A percentile compares a stretch with the other conserved stretches of the same genome.
Evolutionary conservation across 2,329 filamentous ascomycete genomes (phyloP).

Genomic region (Alternaria postmessia): DNA sequence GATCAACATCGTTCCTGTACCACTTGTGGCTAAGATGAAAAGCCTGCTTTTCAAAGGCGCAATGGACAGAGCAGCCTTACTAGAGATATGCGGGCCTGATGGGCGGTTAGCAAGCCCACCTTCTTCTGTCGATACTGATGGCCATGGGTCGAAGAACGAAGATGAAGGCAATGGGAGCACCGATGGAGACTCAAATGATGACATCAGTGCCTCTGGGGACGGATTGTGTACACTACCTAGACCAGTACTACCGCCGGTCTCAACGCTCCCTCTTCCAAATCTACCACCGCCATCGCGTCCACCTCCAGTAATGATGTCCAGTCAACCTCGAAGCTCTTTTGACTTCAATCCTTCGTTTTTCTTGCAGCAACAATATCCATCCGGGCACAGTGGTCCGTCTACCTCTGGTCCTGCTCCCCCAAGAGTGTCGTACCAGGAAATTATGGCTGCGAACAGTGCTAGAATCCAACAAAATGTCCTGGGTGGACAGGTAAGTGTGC

Average conservation of each 20-base stretch:
- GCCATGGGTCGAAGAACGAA: neutral
- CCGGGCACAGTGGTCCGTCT: neutral
- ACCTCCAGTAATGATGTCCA: neutral
- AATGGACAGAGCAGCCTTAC: conserved; percentile 4
- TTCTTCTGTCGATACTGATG: neutral
- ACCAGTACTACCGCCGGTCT: neutral
- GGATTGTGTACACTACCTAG: neutral
- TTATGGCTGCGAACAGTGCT: conserved; percentile 3
- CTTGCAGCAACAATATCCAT: neutral
- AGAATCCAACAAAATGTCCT: neutral
- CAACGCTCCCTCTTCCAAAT: conserved; percentile 1
- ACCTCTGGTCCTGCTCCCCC: neutral
- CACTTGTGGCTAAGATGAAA: conserved; percentile 30
- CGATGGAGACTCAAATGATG: conserved; percentile 9
- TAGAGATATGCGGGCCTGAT: neutral
- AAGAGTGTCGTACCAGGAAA: conserved; percentile 1
- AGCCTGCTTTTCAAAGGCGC: conserved; percentile 30
- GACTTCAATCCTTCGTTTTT: neutral
- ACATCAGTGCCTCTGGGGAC: conserved; percentile 3
- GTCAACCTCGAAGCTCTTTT: neutral
- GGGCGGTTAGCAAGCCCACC: neutral
- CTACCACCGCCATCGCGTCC: conserved; percentile 1
- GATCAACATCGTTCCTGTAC: conserved; percentile 29
- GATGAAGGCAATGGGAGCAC: conserved; percentile 6
- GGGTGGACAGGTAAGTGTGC: neutral